Evolutionary conservation across 352 stramenopile species (phyloP).

Genomic region (Phytophthora tubulina): DNA sequence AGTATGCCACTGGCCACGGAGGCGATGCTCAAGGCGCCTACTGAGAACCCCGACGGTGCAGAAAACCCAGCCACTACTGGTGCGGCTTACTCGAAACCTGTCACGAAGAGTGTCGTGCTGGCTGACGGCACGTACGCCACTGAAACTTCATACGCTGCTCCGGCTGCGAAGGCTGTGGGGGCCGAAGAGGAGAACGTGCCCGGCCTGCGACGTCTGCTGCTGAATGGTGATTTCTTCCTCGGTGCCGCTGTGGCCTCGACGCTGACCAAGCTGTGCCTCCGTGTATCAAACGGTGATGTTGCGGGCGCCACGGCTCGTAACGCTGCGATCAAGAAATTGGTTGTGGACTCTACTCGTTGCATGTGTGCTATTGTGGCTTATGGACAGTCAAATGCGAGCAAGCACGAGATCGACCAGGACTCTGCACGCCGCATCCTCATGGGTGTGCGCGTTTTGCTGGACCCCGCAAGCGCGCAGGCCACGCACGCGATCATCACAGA

Average conservation of each 20-base stretch:
- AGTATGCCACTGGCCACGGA: conserved; percentile 76
- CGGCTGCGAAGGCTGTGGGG: conserved; percentile 46
- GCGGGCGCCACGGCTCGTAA: conserved; percentile 53
- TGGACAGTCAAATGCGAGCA: conserved; percentile 77
- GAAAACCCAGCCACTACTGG: conserved; percentile 36
- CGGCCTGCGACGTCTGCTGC: conserved; percentile 89
- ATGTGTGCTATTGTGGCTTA: conserved; percentile 84
- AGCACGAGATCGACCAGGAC: conserved; percentile 94
- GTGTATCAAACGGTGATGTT: conserved; percentile 73
- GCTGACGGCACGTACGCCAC: conserved; percentile 99
- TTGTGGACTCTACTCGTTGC: conserved; percentile 74
- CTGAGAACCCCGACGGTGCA: conserved; percentile 30
- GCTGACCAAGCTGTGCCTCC: conserved; percentile 97
- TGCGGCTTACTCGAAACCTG: conserved; percentile 87
- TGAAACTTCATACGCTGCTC: conserved; percentile 93
- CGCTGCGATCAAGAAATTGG: conserved; percentile 70
- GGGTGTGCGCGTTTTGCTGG: conserved; percentile 95
- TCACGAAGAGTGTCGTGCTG: conserved; percentile 98
- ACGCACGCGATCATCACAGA: conserved; percentile 83
- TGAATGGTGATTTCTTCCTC: conserved; percentile 97
- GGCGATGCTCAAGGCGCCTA: conserved; percentile 59
- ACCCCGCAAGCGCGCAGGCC: conserved; percentile 82
- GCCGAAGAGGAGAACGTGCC: conserved; percentile 76
- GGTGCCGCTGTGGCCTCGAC: conserved; percentile 92
- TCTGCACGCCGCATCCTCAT: conserved; percentile 96